Percentiles rank a stretch among this genome's conserved stretches.
Conservation (phyloP, 2,329 filamentous ascomycete genomes). For the Xylogone sp. region DNA sequence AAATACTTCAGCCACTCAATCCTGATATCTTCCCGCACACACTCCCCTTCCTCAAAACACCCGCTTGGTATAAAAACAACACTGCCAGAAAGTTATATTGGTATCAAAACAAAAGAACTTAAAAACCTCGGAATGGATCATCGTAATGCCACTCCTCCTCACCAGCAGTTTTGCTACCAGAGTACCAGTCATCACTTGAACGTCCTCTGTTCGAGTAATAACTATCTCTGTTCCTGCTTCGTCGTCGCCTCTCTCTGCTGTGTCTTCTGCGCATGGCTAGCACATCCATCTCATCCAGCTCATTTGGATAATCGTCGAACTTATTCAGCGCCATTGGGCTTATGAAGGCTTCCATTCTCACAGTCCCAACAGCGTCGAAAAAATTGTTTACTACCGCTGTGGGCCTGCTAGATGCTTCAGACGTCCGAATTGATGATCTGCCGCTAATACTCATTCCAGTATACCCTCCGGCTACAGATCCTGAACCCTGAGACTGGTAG, state of each 20-base stretch:
- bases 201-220: slow-evolving; percentile 20
- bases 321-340: slow-evolving; percentile 45
- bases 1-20: not conserved
- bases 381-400: slow-evolving; percentile 44
- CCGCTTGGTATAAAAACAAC: not conserved
- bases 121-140: slow-evolving; percentile 62
- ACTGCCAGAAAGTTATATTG: not conserved
- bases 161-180: slow-evolving; percentile 41
- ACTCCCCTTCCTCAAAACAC: not conserved
- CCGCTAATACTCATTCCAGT: slow-evolving; percentile 41
- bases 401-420: slow-evolving; percentile 25
- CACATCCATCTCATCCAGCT: slow-evolving; percentile 28
- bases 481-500: slow-evolving; percentile 50
- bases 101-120: slow-evolving; percentile 4
- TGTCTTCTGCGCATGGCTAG: slow-evolving; percentile 19
- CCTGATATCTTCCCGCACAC: not conserved
- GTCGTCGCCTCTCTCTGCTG: slow-evolving; percentile 21
- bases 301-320: slow-evolving; percentile 27
- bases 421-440: slow-evolving; percentile 27
- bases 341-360: slow-evolving; percentile 97
- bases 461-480: slow-evolving; percentile 30
- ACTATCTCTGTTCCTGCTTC: slow-evolving; percentile 25
- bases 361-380: slow-evolving; percentile 84
- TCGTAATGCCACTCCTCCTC: slow-evolving; percentile 50
- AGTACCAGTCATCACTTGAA: slow-evolving; percentile 46